Conservation (phyloP, 352 stramenopile genomes). For the Pythium aquatile region DNA sequence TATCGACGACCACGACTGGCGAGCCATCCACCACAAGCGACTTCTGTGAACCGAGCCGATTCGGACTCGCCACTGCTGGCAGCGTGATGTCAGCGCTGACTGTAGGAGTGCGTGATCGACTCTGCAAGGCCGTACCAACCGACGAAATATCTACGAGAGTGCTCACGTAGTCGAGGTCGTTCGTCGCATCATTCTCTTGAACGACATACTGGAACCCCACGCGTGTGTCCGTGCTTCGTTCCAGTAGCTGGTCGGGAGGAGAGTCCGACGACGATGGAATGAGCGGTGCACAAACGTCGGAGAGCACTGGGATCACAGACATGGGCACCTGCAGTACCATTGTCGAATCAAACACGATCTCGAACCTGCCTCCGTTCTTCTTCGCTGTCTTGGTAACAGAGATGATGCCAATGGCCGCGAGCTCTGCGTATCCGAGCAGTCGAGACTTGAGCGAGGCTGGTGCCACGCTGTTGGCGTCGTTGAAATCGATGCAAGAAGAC, state of each 20-base stretch:
- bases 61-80: slow-evolving; percentile 27
- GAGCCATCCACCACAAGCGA: slow-evolving; percentile 47
- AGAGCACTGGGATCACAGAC: slow-evolving; percentile 35
- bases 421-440: slow-evolving; percentile 40
- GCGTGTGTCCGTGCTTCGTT: slow-evolving; percentile 36
- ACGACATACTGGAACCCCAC: slow-evolving; percentile 68
- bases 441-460: slow-evolving; percentile 43
- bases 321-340: slow-evolving; percentile 43
- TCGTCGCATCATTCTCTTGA: slow-evolving; percentile 27
- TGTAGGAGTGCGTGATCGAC: slow-evolving; percentile 32
- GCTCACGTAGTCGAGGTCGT: slow-evolving; percentile 32
- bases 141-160: slow-evolving; percentile 29
- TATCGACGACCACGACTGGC: slow-evolving; percentile 40
- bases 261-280: slow-evolving; percentile 35
- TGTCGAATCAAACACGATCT: slow-evolving; percentile 51
- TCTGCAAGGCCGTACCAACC: slow-evolving; percentile 27
- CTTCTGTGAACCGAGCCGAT: slow-evolving; percentile 33
- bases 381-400: slow-evolving; percentile 40
- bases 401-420: slow-evolving; percentile 49
- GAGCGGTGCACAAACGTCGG: slow-evolving; percentile 58
- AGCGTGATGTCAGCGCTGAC: slow-evolving; percentile 38
- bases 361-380: slow-evolving; percentile 64
- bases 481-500: slow-evolving; percentile 53
- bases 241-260: slow-evolving; percentile 35
- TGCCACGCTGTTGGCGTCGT: slow-evolving; percentile 40